Evolutionary conservation across 495 filamentous ascomycete genomes (phyloP).

Genomic region (Pyronema domesticum): DNA sequence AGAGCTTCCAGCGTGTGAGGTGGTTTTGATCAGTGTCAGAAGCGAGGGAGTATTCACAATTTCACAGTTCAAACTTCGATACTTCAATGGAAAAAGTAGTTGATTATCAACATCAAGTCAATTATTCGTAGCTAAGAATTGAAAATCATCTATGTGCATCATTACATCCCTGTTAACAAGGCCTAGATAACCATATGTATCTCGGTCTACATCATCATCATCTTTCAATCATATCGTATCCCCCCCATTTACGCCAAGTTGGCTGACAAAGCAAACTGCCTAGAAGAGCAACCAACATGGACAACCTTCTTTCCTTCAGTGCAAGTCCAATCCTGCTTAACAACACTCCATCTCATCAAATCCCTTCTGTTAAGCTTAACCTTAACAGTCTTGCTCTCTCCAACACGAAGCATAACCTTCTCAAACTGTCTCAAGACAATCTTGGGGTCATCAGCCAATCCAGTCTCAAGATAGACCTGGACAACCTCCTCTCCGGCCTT

Average conservation of each 20-base stretch:
- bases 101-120: too few relatives aligned
- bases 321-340: conserved; percentile 35
- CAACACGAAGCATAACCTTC: conserved; percentile 34
- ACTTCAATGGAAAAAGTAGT: too few relatives aligned
- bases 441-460: conserved; percentile 28
- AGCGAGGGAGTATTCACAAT: too few relatives aligned
- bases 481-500: conserved; percentile 62
- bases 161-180: too few relatives aligned
- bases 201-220: too few relatives aligned
- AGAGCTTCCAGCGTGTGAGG: too few relatives aligned
- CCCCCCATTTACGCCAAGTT: conserved; percentile 1
- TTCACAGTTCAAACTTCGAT: too few relatives aligned
- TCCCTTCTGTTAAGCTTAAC: conserved; percentile 37
- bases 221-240: background rate
- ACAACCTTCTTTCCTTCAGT: conserved; percentile 10
- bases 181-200: too few relatives aligned
- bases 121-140: too few relatives aligned
- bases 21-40: too few relatives aligned
- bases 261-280: conserved; percentile 10
- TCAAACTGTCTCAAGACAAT: conserved; percentile 39
- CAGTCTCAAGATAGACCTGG: conserved; percentile 40
- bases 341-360: conserved; percentile 39
- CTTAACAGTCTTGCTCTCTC: conserved; percentile 29
- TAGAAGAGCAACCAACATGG: conserved; percentile 13
- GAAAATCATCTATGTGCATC: too few relatives aligned